These are phyloP conservation scores for Stentor coeruleus DNA, from an alignment of 73 alveolate genomes.

Conservation along the genomic window DNA sequence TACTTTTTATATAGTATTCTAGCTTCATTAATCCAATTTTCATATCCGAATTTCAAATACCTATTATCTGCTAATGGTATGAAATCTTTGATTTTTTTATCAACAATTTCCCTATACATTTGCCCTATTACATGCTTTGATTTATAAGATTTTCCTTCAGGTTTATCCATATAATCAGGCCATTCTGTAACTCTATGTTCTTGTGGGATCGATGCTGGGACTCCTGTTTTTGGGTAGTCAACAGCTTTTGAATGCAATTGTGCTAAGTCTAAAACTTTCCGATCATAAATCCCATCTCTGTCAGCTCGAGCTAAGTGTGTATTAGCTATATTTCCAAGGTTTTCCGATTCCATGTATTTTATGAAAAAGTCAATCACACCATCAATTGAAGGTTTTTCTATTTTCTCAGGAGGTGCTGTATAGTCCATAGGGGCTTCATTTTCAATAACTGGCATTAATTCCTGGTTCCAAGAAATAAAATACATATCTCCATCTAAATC, in stretches of 20 bases:
- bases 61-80: background rate
- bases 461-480: slow-evolving; percentile 62
- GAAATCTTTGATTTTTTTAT: no score
- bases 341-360: slow-evolving; percentile 44
- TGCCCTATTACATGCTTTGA: slow-evolving; percentile 46
- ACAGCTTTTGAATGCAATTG: slow-evolving; percentile 63
- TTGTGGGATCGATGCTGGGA: slow-evolving; percentile 30
- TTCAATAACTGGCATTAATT: slow-evolving; percentile 30
- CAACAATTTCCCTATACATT: slow-evolving; percentile 36
- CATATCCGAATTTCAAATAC: background rate
- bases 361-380: slow-evolving; percentile 49
- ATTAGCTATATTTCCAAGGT: slow-evolving; percentile 59
- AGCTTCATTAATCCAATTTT: background rate
- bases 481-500: slow-evolving; percentile 90
- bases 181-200: slow-evolving; percentile 33
- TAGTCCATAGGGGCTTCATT: background rate
- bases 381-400: slow-evolving; percentile 38
- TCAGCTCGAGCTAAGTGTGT: slow-evolving; percentile 70
- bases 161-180: slow-evolving; percentile 52
- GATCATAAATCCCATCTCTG: slow-evolving; percentile 41
- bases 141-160: slow-evolving; percentile 12
- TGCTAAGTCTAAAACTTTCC: slow-evolving; percentile 52
- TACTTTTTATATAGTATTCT: no score
- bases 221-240: slow-evolving; percentile 70
- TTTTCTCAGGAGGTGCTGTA: slow-evolving; percentile 29